phyloP scores from a whole-genome alignment of 176 grass and related monocot genomes.

The Phyllostachys edulis region DNA sequence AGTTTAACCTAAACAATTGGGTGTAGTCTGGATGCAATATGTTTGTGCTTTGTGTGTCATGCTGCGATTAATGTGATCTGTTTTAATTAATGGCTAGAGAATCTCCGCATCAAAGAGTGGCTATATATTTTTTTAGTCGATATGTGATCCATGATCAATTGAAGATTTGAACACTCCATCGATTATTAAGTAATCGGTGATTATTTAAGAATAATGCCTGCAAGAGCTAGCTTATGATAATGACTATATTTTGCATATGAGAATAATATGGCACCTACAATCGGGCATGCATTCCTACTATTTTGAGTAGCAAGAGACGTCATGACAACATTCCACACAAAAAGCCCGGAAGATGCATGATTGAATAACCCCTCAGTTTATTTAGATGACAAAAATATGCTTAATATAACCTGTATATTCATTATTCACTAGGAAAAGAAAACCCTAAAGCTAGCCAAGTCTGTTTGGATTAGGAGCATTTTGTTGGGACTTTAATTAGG shows the following conservation, averaged over 20 bases:
- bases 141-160: slow-evolving; percentile 40
- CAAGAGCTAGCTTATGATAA: not conserved
- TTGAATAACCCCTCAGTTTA: not conserved
- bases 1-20: slow-evolving; percentile 30
- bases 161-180: slow-evolving; percentile 24
- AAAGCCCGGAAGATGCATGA: not conserved
- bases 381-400: not conserved
- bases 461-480: not conserved
- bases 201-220: slow-evolving; percentile 27
- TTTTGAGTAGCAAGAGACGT: not conserved
- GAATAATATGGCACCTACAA: not conserved
- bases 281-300: not conserved
- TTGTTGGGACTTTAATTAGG: not conserved
- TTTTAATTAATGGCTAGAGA: slow-evolving; percentile 37
- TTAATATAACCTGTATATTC: not conserved
- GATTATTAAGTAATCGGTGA: not conserved
- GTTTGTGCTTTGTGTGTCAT: slow-evolving; percentile 41
- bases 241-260: not conserved
- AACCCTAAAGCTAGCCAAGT: not conserved
- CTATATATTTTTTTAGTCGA: slow-evolving; percentile 20
- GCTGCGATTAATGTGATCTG: slow-evolving; percentile 39
- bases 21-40: slow-evolving; percentile 34
- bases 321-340: not conserved
- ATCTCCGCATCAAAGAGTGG: slow-evolving; percentile 40
- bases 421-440: not conserved